Conservation (phyloP, 768 basidiomycete species). For the Postia placenta region DNA sequence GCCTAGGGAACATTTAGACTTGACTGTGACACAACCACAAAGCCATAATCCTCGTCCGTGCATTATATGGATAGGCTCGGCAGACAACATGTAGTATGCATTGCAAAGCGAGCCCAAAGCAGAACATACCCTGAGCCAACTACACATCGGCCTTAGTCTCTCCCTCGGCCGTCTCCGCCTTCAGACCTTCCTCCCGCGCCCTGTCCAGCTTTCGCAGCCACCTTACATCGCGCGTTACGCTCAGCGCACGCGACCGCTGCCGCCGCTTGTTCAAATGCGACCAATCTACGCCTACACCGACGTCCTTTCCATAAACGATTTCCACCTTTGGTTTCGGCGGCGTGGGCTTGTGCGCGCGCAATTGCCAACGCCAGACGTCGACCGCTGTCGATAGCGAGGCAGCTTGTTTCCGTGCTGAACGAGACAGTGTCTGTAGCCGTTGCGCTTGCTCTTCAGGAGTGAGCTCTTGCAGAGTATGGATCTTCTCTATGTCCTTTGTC, state of each 20-base stretch:
- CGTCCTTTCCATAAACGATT: constrained; percentile 28
- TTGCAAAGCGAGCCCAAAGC: too few relatives aligned
- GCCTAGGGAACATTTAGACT: too few relatives aligned
- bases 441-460: constrained; percentile 22
- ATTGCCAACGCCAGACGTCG: constrained; percentile 39
- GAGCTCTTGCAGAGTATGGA: constrained; percentile 28
- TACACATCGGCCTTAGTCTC: neutral
- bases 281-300: constrained; percentile 46
- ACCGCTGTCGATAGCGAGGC: constrained; percentile 18
- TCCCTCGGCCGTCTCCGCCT: neutral
- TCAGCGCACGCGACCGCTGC: constrained; percentile 37
- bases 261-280: constrained; percentile 53
- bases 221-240: constrained; percentile 37
- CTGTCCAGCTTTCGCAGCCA: constrained; percentile 31
- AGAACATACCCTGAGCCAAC: too few relatives aligned
- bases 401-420: constrained; percentile 18
- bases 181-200: constrained; percentile 14
- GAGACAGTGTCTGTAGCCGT: constrained; percentile 13
- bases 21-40: too few relatives aligned
- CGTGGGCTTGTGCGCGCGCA: neutral
- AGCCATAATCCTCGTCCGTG: too few relatives aligned
- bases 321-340: constrained; percentile 3
- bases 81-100: too few relatives aligned
- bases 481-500: constrained; percentile 36
- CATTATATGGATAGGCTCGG: too few relatives aligned